Percentiles rank a stretch among this genome's conserved stretches.
These are phyloP conservation scores for Trichoderma koningiopsis DNA, from an alignment of 2,329 filamentous ascomycete genomes.

Conservation along the genomic window DNA sequence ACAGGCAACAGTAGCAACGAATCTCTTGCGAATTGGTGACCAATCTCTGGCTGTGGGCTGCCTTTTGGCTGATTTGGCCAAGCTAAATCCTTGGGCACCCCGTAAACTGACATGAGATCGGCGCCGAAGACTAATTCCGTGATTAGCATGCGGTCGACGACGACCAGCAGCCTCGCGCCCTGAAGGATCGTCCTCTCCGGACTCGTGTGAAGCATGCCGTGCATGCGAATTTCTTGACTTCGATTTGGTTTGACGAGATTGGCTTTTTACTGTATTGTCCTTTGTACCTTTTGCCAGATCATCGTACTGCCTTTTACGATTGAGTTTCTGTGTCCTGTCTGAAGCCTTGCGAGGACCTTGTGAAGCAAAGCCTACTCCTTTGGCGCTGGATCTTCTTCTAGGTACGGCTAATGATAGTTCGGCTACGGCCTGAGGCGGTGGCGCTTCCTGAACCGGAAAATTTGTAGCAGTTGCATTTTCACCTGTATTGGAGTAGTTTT, in stretches of 20 bases:
- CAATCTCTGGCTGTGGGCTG: slow-evolving; percentile 73
- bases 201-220: slow-evolving; percentile 26
- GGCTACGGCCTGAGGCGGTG: neutral
- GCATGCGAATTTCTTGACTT: slow-evolving; percentile 5
- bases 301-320: slow-evolving; percentile 11
- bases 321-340: slow-evolving; percentile 8
- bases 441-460: neutral
- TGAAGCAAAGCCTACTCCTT: neutral
- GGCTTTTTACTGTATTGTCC: neutral
- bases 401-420: slow-evolving; percentile 25
- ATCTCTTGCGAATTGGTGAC: slow-evolving; percentile 67
- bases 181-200: slow-evolving; percentile 33
- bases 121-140: slow-evolving; percentile 49
- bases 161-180: slow-evolving; percentile 33
- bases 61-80: slow-evolving; percentile 57
- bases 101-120: slow-evolving; percentile 58
- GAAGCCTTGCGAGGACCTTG: neutral
- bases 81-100: slow-evolving; percentile 53
- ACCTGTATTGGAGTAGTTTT: slow-evolving; percentile 33
- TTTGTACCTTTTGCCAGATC: slow-evolving; percentile 18
- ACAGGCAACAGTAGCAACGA: slow-evolving; percentile 69
- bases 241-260: slow-evolving; percentile 25
- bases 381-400: slow-evolving; percentile 28
- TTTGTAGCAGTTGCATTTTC: slow-evolving; percentile 9
- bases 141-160: slow-evolving; percentile 34